Base-by-base conservation (phyloP, 2,329 filamentous ascomycete species). In the Coniochaeta ligniaria region DNA sequence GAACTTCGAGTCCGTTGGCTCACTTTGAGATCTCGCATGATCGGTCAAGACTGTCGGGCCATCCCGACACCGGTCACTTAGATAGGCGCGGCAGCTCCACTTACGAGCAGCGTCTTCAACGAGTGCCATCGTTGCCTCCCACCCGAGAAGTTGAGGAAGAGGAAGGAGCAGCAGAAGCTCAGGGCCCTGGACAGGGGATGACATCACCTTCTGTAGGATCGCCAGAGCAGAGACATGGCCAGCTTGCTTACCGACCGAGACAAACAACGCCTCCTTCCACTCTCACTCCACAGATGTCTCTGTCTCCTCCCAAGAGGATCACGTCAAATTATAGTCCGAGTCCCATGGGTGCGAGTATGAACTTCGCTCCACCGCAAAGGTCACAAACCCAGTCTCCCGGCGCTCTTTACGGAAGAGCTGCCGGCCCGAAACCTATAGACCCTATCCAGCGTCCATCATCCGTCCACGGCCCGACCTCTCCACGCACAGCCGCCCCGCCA, bases 1-100 rank as follows among this genome's bases (percentile, higher is more conserved):
- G 86, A 63, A 88, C 86, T 1, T 88, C 85, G 1, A 89, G 86
- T 64, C 86, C 86, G 0, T 71, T 88, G 61, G 85, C 85, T 6
- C 84, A 88, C 65, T 87, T 86, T 61, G 85, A 88, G 69, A 76
- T 79, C 12, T 78, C 76, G 8, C 75, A 76, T 59, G 76, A 78
- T 35, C 73, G 74, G 54, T 62, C 73, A 8, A 70, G 71, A 56
- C 70, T 43, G 9, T 52, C 47, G 6, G 47, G 31, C 22, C 31
- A 76, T 60, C 72, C 71, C 6, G 81, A 83, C n/a, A 64, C 64
- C 17, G 63, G 70, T n/a, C 69, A 75, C 41, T 66, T 74, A n/a
- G 77, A 82, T 61, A 76, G 82, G 50, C 80, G 81, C 59, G 82
- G 76, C 65, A 81, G 81, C 38, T 81, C 80, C 1, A 69, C 77